Percentiles rank a stretch among this genome's conserved stretches.
Evolutionary conservation across 768 basidiomycete genomes (phyloP).

Genomic region (Pulveroboletus sp.): DNA sequence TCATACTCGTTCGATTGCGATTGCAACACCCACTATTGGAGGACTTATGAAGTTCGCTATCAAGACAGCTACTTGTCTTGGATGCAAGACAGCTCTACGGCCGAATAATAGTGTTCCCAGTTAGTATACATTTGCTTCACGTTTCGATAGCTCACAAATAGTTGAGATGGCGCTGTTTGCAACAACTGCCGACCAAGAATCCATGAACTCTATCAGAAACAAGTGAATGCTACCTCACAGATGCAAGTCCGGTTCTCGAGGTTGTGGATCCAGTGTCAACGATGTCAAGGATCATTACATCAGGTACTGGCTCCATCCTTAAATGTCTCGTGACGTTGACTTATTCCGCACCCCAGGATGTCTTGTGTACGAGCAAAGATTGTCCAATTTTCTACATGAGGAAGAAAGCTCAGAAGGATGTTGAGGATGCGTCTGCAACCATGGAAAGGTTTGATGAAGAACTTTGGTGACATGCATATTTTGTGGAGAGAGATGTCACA

Average conservation of each 20-base stretch:
- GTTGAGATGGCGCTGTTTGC: conserved; percentile 85
- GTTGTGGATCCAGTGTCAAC: conserved; percentile 97
- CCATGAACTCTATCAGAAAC: conserved; percentile 91
- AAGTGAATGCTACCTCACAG: conserved; percentile 66
- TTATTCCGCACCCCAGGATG: conserved; percentile 55
- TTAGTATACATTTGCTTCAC: conserved; percentile 29
- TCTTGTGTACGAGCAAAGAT: conserved; percentile 93
- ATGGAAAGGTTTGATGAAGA: conserved; percentile 84
- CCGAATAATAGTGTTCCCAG: conserved; percentile 71
- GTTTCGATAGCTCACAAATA: conserved; percentile 4
- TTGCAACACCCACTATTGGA: conserved; percentile 93
- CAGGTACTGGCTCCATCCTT: conserved; percentile 45
- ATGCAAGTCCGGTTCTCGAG: conserved; percentile 90
- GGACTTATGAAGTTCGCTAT: conserved; percentile 99
- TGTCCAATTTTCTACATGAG: conserved; percentile 99
- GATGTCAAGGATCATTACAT: conserved; percentile 97
- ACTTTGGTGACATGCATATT: conserved; percentile 45
- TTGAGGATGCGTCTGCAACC: conserved; percentile 73
- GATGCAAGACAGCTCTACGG: conserved; percentile 87
- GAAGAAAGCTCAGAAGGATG: conserved; percentile 98
- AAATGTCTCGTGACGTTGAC: not conserved
- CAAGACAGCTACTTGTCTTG: conserved; percentile 90
- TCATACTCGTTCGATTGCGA: conserved; percentile 92
- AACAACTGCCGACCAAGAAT: conserved; percentile 85
- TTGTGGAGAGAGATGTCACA: too few relatives aligned